Percentiles rank a stretch among this genome's conserved stretches.
phyloP scores from a whole-genome alignment of 306 rosid genomes.

The Senna tora region DNA sequence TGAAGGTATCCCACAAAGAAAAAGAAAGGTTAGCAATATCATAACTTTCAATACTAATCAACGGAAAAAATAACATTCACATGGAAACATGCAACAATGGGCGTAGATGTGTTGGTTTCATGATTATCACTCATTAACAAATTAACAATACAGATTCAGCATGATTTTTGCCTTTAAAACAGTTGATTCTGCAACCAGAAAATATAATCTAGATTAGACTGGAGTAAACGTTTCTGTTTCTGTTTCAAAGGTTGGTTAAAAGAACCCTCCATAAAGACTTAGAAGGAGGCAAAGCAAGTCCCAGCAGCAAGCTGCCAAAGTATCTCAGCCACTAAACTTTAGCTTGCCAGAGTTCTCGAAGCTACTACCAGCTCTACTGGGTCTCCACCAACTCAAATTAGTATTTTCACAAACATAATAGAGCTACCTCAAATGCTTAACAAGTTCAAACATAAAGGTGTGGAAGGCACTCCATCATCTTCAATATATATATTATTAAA shows the following conservation, averaged over 20 bases:
- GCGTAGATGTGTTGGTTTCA: neutral
- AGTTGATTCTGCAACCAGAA: neutral
- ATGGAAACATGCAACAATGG: neutral
- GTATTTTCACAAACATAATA: neutral
- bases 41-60: neutral
- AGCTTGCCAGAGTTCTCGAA: neutral
- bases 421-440: neutral
- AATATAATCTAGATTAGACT: neutral
- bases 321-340: neutral
- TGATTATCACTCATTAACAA: neutral
- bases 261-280: neutral
- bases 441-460: neutral
- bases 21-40: neutral
- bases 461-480: neutral
- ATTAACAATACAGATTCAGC: neutral
- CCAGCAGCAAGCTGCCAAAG: slow-evolving; percentile 17
- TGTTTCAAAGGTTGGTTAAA: neutral
- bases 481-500: too few species aligned
- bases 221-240: neutral
- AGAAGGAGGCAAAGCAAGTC: neutral
- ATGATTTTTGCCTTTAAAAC: neutral
- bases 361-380: neutral
- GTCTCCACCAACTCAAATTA: neutral
- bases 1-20: neutral
- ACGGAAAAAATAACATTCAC: neutral